Conservation (phyloP, 2,329 filamentous ascomycete genomes). For the Geosmithia morbida region DNA sequence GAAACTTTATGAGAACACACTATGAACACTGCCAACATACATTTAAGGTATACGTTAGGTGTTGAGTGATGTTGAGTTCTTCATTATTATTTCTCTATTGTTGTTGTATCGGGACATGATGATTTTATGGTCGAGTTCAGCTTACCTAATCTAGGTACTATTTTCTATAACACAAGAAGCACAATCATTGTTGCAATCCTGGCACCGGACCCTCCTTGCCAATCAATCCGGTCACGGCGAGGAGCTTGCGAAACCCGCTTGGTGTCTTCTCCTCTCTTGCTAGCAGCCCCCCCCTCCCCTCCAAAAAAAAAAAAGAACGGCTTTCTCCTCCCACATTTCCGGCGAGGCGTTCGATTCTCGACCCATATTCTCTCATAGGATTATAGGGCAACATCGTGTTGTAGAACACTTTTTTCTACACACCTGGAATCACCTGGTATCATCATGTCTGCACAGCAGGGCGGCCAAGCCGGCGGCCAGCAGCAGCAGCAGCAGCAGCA, state of each 20-base stretch:
- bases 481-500: background rate
- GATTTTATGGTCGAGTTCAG: too few relatives aligned
- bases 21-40: too few relatives aligned
- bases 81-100: too few relatives aligned
- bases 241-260: background rate
- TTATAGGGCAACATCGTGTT: background rate
- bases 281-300: background rate
- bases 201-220: background rate
- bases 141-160: too few relatives aligned
- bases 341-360: background rate
- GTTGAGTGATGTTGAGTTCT: too few relatives aligned
- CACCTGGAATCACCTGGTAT: background rate
- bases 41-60: too few relatives aligned
- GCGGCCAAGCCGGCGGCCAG: background rate
- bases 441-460: background rate
- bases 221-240: background rate
- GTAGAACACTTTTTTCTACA: background rate
- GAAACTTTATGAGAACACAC: too few relatives aligned
- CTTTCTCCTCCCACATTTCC: background rate
- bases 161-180: too few relatives aligned
- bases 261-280: background rate
- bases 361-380: background rate
- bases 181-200: background rate
- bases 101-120: too few relatives aligned
- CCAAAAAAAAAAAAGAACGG: too few relatives aligned